Evolutionary conservation across 2,329 filamentous ascomycete species (phyloP), one percentile per base, ranked within the genome.

Genomic region (Beauveria rudraprayagi): DNA sequence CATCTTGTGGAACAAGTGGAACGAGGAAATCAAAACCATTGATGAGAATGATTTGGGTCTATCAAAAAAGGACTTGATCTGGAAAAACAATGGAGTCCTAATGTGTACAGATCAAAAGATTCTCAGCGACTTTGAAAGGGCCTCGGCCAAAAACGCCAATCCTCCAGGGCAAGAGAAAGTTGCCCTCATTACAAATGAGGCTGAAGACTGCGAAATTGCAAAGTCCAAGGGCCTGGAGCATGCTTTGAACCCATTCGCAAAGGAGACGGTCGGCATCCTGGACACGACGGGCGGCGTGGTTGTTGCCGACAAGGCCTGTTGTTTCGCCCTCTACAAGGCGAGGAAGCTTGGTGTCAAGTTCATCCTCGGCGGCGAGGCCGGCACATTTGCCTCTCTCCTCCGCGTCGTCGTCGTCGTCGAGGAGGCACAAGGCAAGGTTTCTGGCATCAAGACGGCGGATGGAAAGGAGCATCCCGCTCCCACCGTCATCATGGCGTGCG

Each of bases 201-300:
- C 52, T 5, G 24, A 55, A 40, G 52, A 55, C 24, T 10, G 40
- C 7, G 40, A 65, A 4, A 62, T 67, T 0, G 75, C 75, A 14
- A 50, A 63, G 3, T 56, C 66, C 2, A 69, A 69, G 19, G 69
- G 72, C 5, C 62, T 71, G 6, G 66, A 63, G 6, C 70, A 69
- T 53, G 70, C 68, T 5, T 65, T 78, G 30, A 69, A 77, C 62
- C 72, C 77, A 0, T 77, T 80, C 62, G 51, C 66, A 3, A 67
- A 70, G 8, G 63, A 67, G 22, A 66, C 70, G 30, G 62, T 72
- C 4, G 79, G 75, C 0, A 71, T 80, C 1, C 68, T 81, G 0
- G 80, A 82, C 56, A 75, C 72, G 1, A 76, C 72, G 0, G 79
- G 77, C 16, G 80, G 80, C 3, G 72, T 77, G 28, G 73, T 73